Conservation (phyloP, 2,329 filamentous ascomycete genomes). For the Escovopsis sp. region DNA sequence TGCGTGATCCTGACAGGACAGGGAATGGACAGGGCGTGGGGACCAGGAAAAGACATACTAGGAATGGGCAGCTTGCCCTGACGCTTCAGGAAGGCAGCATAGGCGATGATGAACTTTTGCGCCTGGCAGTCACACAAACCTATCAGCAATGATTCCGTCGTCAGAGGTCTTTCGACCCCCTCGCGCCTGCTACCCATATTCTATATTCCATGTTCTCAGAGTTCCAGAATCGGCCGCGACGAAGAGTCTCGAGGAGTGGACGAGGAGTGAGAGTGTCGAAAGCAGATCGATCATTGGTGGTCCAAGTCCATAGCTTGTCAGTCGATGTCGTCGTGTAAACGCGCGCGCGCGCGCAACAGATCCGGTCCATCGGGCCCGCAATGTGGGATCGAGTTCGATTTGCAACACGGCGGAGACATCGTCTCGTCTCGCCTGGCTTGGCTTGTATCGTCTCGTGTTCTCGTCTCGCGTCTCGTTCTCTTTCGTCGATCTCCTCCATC, state of each 20-base stretch:
- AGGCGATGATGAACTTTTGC: constrained; percentile 79
- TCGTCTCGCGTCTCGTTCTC: constrained; percentile 2
- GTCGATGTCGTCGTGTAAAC: no score
- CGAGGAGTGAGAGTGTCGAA: neutral
- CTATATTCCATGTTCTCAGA: constrained; percentile 5
- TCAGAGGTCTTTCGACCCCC: constrained; percentile 59
- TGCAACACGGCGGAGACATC: no score
- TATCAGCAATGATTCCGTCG: constrained; percentile 59
- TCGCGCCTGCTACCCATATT: constrained; percentile 48
- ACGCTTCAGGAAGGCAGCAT: constrained; percentile 81
- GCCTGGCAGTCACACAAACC: constrained; percentile 41
- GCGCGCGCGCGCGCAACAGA: no score
- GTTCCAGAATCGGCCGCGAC: no score
- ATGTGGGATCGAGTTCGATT: no score
- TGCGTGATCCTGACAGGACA: no score
- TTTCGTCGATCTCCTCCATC: no score
- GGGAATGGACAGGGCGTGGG: no score
- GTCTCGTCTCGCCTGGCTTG: no score
- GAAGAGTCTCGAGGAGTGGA: neutral
- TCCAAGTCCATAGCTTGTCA: no score
- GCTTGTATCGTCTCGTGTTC: neutral
- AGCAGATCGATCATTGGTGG: no score
- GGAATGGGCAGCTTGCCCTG: constrained; percentile 86
- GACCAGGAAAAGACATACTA: constrained; percentile 40
- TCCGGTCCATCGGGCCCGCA: no score